Conservation (phyloP, 345 rosid genomes). For the Moricandia moricandioides region DNA sequence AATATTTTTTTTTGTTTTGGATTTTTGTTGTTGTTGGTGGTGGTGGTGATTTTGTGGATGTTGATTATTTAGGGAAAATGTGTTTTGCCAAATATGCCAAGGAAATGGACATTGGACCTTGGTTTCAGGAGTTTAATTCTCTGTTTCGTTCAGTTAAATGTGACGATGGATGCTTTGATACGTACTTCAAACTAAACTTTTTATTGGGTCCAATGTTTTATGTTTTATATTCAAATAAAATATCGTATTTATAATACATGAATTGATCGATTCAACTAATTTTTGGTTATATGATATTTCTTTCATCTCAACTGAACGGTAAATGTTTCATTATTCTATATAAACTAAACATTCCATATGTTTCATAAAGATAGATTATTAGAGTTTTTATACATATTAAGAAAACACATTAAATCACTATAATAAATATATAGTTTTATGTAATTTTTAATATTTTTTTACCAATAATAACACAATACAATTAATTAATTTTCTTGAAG, state of each 20-base stretch:
- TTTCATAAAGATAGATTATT: no score
- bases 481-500: no score
- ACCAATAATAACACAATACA: no score
- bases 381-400: no score
- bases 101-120: slow-evolving; percentile 35
- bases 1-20: not conserved
- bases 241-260: not conserved
- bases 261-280: no score
- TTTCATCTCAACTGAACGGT: no score
- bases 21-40: not conserved
- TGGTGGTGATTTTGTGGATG: slow-evolving; percentile 17
- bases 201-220: not conserved
- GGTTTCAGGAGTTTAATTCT: slow-evolving; percentile 25
- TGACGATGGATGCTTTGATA: not conserved
- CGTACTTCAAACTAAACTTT: not conserved
- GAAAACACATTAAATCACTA: no score
- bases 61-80: slow-evolving; percentile 2
- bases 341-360: no score
- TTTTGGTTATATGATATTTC: no score
- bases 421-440: no score
- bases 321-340: no score
- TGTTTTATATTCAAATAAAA: not conserved
- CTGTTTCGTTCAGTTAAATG: slow-evolving; percentile 1
- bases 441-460: no score
- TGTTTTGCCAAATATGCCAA: slow-evolving; percentile 20